Evolutionary conservation across 202 grass and related monocot genomes (phyloP).

Genomic region (Carex sylvatica): DNA sequence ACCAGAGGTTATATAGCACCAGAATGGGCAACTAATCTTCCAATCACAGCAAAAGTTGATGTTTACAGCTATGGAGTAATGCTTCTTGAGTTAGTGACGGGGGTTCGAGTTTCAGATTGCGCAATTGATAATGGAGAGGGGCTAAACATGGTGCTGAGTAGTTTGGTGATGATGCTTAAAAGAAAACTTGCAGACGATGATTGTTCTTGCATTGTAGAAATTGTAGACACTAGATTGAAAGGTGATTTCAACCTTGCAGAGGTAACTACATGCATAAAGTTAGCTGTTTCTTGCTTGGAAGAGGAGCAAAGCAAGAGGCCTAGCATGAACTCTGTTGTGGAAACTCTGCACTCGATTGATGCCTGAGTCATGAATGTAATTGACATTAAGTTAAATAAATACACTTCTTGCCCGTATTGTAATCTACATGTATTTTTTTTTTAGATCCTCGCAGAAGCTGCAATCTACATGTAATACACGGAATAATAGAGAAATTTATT

Average conservation of each 20-base stretch:
- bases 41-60: conserved; percentile 52
- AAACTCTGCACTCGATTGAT: conserved; percentile 32
- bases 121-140: conserved; percentile 15
- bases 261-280: conserved; percentile 36
- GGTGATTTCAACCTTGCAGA: conserved; percentile 40
- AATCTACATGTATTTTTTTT: too few relatives aligned
- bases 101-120: conserved; percentile 44
- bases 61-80: conserved; percentile 68
- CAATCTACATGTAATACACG: background rate
- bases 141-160: conserved; percentile 28
- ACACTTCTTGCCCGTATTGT: background rate
- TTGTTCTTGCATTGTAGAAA: conserved; percentile 27
- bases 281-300: conserved; percentile 52
- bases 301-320: conserved; percentile 34
- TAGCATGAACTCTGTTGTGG: conserved; percentile 44
- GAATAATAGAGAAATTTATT: background rate
- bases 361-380: background rate
- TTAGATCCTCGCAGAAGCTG: background rate
- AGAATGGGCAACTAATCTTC: conserved; percentile 59
- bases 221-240: conserved; percentile 33
- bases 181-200: conserved; percentile 37
- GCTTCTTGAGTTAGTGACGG: conserved; percentile 51
- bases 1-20: conserved; percentile 69
- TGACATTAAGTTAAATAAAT: too few relatives aligned
- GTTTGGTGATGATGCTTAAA: conserved; percentile 24